Evolutionary conservation across 73 alveolate genomes (phyloP).

Genomic region (Stentor coeruleus): DNA sequence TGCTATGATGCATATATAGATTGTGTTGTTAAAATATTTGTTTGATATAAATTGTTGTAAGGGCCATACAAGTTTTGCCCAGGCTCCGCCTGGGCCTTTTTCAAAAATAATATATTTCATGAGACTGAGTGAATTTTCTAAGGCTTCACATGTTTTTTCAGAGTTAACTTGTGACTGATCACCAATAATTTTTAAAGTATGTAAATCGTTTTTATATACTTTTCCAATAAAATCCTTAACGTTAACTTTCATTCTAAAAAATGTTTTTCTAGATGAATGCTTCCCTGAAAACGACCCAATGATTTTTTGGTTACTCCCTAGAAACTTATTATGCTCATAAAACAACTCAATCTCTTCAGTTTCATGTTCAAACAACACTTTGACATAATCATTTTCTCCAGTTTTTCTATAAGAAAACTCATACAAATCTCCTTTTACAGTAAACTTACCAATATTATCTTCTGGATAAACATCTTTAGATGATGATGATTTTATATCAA

Average conservation of each 20-base stretch:
- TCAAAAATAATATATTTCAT: not conserved
- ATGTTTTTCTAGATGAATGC: too few species aligned
- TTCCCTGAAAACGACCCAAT: too few species aligned
- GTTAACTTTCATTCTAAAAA: not conserved
- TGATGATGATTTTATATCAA: too few species aligned
- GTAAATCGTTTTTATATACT: not conserved
- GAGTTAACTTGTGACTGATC: not conserved
- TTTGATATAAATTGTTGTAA: not conserved
- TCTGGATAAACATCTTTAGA: not conserved
- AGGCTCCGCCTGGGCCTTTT: not conserved
- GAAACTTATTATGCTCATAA: too few species aligned
- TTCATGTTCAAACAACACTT: too few species aligned
- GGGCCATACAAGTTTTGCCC: not conserved
- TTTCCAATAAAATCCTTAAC: not conserved
- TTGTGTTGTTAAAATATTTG: constrained; percentile 7
- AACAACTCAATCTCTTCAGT: too few species aligned
- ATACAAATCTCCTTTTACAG: too few species aligned
- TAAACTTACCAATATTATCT: too few species aligned
- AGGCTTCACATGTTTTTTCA: not conserved
- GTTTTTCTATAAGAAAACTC: too few species aligned
- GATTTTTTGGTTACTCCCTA: too few species aligned
- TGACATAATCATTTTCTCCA: too few species aligned
- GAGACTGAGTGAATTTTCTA: not conserved
- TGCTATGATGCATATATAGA: constrained; percentile 57
- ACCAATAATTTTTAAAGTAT: not conserved